phyloP scores from a whole-genome alignment of 352 stramenopile species.

The Pythium vanterpoolii region DNA sequence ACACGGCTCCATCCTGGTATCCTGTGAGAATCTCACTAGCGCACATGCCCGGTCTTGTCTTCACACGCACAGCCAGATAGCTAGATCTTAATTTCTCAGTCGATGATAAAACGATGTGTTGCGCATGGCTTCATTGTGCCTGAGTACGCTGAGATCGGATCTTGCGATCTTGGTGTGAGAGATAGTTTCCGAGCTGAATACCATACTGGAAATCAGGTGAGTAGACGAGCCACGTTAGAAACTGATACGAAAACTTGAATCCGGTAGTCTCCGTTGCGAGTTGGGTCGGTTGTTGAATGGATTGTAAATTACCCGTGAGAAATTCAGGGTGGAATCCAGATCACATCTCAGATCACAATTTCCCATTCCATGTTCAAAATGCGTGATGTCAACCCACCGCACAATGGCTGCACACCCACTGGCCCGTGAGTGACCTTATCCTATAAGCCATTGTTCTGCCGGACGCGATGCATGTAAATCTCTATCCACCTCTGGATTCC shows the following conservation, averaged over 20 bases:
- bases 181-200: too few species aligned
- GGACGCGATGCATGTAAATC: not conserved
- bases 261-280: not conserved
- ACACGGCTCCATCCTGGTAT: not conserved
- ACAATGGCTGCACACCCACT: not conserved
- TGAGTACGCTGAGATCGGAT: too few species aligned
- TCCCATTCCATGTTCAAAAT: too few species aligned
- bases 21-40: not conserved
- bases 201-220: slow-evolving; percentile 5
- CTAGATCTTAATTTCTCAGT: too few species aligned
- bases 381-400: too few species aligned
- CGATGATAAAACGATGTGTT: not conserved
- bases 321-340: not conserved
- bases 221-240: not conserved
- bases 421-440: too few species aligned
- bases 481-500: not conserved
- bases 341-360: not conserved
- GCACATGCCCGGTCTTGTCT: too few species aligned
- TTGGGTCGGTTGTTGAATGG: too few species aligned
- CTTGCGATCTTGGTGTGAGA: too few species aligned
- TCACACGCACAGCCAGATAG: not conserved
- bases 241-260: not conserved
- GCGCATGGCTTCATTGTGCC: not conserved
- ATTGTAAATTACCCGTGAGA: not conserved
- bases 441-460: not conserved